Evolutionary conservation across 345 rosid species (phyloP).

Genomic region (Bretschneidera sinensis): DNA sequence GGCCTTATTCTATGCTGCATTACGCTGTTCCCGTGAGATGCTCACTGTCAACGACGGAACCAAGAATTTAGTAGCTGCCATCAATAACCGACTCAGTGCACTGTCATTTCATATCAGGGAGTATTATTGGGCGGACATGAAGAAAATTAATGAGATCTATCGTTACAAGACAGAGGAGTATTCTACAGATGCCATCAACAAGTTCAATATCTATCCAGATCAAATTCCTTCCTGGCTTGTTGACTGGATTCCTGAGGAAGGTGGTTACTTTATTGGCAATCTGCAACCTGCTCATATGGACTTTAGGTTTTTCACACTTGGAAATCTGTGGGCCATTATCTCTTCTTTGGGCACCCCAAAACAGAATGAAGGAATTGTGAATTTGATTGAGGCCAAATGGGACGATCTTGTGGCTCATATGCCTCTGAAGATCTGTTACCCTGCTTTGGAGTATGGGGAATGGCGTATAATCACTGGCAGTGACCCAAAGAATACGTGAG

Average conservation of each 20-base stretch:
- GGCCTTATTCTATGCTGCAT: conserved; percentile 89
- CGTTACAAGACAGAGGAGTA: conserved; percentile 96
- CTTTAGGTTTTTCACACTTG: conserved; percentile 93
- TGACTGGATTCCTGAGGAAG: conserved; percentile 84
- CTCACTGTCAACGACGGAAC: conserved; percentile 77
- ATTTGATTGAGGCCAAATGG: conserved; percentile 82
- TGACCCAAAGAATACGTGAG: conserved; percentile 98
- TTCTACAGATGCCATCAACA: conserved; percentile 79
- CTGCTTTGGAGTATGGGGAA: conserved; percentile 83
- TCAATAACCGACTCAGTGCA: conserved; percentile 81
- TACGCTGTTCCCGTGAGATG: conserved; percentile 90
- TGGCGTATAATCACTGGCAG: conserved; percentile 96
- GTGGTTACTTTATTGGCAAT: conserved; percentile 91
- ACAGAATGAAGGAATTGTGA: conserved; percentile 76
- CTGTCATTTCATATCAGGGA: conserved; percentile 88
- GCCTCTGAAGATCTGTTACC: conserved; percentile 95
- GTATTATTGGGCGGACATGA: conserved; percentile 85
- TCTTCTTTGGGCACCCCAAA: conserved; percentile 67
- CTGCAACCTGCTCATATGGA: conserved; percentile 98
- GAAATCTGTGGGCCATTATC: conserved; percentile 81
- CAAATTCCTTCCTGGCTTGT: conserved; percentile 96
- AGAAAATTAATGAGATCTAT: conserved; percentile 85
- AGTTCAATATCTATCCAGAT: conserved; percentile 94
- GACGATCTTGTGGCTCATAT: conserved; percentile 83
- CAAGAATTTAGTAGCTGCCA: conserved; percentile 72